Conservation (phyloP, 2,329 filamentous ascomycete genomes). For the Fusarium decemcellulare region DNA sequence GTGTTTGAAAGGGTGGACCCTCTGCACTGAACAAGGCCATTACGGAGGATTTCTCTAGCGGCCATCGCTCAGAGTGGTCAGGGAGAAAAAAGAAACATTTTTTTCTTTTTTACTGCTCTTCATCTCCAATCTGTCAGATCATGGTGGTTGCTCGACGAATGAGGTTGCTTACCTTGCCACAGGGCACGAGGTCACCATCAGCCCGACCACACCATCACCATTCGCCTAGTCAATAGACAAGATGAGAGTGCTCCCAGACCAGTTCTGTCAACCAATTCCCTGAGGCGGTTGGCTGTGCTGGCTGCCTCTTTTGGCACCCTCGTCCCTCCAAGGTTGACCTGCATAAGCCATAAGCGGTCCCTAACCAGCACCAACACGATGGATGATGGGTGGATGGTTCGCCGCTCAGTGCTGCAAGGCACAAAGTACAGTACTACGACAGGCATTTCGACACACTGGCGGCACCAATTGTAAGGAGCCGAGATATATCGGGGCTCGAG, state of each 20-base stretch:
- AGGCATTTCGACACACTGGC: conserved; percentile 8
- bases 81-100: conserved; percentile 28
- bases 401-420: conserved; percentile 34
- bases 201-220: conserved; percentile 25
- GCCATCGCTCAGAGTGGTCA: conserved; percentile 16
- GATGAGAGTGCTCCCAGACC: conserved; percentile 14
- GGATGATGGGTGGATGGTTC: conserved; percentile 17
- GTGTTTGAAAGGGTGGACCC: conserved; percentile 28
- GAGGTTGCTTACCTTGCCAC: conserved; percentile 31
- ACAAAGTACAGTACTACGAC: conserved; percentile 20
- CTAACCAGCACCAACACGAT: conserved; percentile 8
- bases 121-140: conserved; percentile 44
- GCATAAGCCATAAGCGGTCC: conserved; percentile 24
- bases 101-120: conserved; percentile 25
- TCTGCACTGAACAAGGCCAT: conserved; percentile 24
- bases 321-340: conserved; percentile 30
- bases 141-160: conserved; percentile 38
- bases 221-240: background rate
- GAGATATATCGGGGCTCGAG: conserved; percentile 16
- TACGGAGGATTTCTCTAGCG: conserved; percentile 28
- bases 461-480: conserved; percentile 17
- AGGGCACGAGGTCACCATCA: conserved; percentile 32
- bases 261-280: conserved; percentile 30
- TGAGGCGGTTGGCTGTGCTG: conserved; percentile 32
- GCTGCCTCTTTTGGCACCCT: conserved; percentile 32